Percentiles rank a stretch among this genome's conserved stretches.
phyloP scores from a whole-genome alignment of 1,284 basidiomycete genomes.

The Leccinum pallidistipes region DNA sequence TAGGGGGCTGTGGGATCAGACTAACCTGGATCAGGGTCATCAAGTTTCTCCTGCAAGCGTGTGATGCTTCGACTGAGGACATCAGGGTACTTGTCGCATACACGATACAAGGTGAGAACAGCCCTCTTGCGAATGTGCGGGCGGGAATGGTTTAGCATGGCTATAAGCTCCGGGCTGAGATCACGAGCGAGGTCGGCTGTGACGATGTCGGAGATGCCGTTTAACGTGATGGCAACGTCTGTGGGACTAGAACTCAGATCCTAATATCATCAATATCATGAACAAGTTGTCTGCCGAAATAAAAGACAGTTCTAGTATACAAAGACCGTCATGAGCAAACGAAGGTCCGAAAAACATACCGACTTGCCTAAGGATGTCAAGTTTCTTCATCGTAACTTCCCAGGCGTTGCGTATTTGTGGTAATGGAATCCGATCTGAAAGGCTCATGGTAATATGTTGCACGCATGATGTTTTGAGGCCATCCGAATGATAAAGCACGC shows the following conservation, averaged over 20 bases:
- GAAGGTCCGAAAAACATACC: constrained; percentile 4
- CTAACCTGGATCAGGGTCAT: constrained; percentile 81
- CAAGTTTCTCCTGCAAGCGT: constrained; percentile 80
- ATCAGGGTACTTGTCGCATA: constrained; percentile 80
- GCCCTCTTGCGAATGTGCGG: constrained; percentile 89
- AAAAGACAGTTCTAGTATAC: constrained; percentile 43
- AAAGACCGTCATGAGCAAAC: constrained; percentile 1
- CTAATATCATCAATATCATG: constrained; percentile 10
- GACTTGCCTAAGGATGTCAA: constrained; percentile 44
- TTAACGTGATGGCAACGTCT: constrained; percentile 82
- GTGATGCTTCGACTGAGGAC: constrained; percentile 64
- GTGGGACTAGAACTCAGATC: constrained; percentile 79
- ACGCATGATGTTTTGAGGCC: constrained; percentile 43
- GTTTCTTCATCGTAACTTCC: constrained; percentile 33
- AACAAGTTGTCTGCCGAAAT: constrained; percentile 41
- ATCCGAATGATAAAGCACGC: constrained; percentile 46
- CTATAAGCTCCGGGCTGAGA: constrained; percentile 82
- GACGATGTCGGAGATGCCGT: constrained; percentile 87
- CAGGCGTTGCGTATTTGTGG: constrained; percentile 37
- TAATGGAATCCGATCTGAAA: constrained; percentile 27
- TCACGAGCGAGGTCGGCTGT: constrained; percentile 89
- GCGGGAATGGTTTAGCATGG: constrained; percentile 90
- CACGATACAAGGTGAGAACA: constrained; percentile 78
- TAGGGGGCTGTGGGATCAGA: neutral
- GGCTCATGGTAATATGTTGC: constrained; percentile 44